Evolutionary conservation across 108 stramenopile genomes (phyloP).

Genomic region (Skeletonema costatum): DNA sequence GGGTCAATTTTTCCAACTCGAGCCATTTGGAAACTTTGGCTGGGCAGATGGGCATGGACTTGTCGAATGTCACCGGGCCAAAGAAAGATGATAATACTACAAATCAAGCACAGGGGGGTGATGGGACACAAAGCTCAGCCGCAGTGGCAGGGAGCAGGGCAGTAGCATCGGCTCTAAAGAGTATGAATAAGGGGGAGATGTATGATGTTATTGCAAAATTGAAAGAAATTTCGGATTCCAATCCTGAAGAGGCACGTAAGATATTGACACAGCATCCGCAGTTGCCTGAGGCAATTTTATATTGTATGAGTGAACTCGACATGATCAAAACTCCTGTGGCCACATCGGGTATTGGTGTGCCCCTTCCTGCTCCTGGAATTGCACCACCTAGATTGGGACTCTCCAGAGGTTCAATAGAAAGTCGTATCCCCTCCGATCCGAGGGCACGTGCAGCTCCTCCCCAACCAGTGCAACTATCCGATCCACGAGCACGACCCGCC

Average conservation of each 20-base stretch:
- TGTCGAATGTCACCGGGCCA: conserved; percentile 43
- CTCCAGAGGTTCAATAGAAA: no score
- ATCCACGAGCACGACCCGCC: conserved; percentile 37
- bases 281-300: conserved; percentile 89
- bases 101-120: conserved; percentile 24
- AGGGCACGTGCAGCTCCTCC: conserved; percentile 46
- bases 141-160: conserved; percentile 72
- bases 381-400: no score
- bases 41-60: conserved; percentile 89
- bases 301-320: conserved; percentile 84
- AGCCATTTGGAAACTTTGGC: conserved; percentile 87
- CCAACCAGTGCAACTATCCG: background rate
- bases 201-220: conserved; percentile 89
- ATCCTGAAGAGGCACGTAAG: conserved; percentile 90
- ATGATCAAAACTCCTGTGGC: conserved; percentile 87
- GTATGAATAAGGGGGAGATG: conserved; percentile 90
- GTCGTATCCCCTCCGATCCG: conserved; percentile 59
- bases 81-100: conserved; percentile 13
- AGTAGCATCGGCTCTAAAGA: conserved; percentile 77
- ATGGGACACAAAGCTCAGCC: background rate
- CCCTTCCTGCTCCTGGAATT: conserved; percentile 27
- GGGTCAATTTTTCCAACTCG: conserved; percentile 93
- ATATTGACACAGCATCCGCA: conserved; percentile 87
- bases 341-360: conserved; percentile 28
- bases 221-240: conserved; percentile 89